phyloP scores from a whole-genome alignment of 768 basidiomycete species.

The Pisolithus microcarpus region DNA sequence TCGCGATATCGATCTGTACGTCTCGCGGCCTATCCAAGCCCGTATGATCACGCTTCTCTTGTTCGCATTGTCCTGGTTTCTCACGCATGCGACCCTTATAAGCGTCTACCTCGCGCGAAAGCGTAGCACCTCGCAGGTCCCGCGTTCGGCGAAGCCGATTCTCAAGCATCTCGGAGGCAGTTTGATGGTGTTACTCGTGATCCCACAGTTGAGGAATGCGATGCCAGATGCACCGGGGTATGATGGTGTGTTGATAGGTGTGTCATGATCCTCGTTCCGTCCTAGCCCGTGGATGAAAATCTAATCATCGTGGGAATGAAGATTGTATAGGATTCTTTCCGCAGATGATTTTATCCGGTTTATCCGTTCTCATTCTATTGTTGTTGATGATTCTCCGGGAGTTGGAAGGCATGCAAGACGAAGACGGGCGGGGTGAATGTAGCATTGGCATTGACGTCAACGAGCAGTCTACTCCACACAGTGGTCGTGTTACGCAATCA shows the following conservation, averaged over 20 bases:
- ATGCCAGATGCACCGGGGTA: constrained; percentile 55
- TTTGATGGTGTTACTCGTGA: constrained; percentile 36
- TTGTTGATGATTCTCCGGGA: constrained; percentile 39
- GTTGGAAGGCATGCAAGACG: constrained; percentile 8
- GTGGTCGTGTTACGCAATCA: no score
- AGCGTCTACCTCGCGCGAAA: constrained; percentile 32
- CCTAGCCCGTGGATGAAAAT: no score
- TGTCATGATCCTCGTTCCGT: constrained; percentile 2
- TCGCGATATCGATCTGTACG: constrained; percentile 40
- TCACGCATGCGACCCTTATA: constrained; percentile 47
- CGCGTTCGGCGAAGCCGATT: constrained; percentile 21
- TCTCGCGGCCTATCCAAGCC: constrained; percentile 39
- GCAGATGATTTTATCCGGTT: constrained; percentile 44
- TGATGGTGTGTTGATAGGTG: constrained; percentile 43
- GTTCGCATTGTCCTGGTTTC: constrained; percentile 45
- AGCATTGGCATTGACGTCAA: constrained; percentile 13
- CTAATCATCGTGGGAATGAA: constrained; percentile 11
- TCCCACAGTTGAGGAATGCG: constrained; percentile 44
- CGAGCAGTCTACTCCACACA: no score
- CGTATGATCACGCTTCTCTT: constrained; percentile 39
- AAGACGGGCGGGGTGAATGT: neutral
- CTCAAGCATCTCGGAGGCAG: constrained; percentile 34
- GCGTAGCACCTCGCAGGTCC: constrained; percentile 12
- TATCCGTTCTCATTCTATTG: constrained; percentile 36
- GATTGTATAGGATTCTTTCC: constrained; percentile 54